Conservation (phyloP, 345 rosid genomes). For the Mercurialis annua region DNA sequence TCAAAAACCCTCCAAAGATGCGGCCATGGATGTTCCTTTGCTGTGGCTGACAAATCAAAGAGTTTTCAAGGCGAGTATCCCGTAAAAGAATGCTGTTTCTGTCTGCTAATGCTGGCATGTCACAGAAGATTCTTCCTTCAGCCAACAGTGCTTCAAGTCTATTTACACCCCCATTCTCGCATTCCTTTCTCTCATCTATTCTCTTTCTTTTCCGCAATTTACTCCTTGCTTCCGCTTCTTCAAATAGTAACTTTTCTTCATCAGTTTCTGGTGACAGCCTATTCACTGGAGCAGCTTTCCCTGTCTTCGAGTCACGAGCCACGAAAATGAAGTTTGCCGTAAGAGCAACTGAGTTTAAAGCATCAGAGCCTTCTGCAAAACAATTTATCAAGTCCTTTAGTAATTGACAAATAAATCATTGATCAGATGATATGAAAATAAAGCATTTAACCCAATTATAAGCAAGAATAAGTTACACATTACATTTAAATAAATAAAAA, state of each 20-base stretch:
- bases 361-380: conserved; percentile 43
- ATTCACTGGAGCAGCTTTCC: conserved; percentile 71
- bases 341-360: conserved; percentile 47
- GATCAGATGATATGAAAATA: not conserved
- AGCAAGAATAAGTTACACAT: not conserved
- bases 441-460: not conserved
- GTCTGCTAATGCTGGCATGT: conserved; percentile 83
- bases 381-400: not conserved
- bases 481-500: not conserved
- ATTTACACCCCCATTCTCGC: conserved; percentile 39
- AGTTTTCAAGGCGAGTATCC: conserved; percentile 64
- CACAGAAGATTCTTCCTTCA: conserved; percentile 75
- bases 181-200: conserved; percentile 47
- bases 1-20: conserved; percentile 74
- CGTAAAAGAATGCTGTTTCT: conserved; percentile 76
- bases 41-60: conserved; percentile 82
- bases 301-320: conserved; percentile 76
- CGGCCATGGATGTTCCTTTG: conserved; percentile 79
- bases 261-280: conserved; percentile 69
- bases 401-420: not conserved
- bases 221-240: conserved; percentile 76
- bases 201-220: conserved; percentile 56
- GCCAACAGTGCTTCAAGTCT: conserved; percentile 53
- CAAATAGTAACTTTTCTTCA: conserved; percentile 48
- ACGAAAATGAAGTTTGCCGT: conserved; percentile 80